These are phyloP conservation scores for Colletotrichum euphorbiae DNA, from an alignment of 2,329 filamentous ascomycete species.

Conservation along the genomic window DNA sequence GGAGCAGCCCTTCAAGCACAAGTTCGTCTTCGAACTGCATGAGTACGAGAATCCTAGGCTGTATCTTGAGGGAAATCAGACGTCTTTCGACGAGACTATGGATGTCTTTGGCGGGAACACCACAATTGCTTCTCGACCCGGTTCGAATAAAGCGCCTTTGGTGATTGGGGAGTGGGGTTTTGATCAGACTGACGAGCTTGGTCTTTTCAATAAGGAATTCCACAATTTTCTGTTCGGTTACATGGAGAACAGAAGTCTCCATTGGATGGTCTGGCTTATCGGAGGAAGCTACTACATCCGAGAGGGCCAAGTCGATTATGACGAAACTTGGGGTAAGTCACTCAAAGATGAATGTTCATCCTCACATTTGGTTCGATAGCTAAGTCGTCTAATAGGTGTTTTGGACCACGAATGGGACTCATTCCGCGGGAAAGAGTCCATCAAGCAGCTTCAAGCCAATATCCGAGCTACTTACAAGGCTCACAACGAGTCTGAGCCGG, in stretches of 20 bases:
- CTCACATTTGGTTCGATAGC: too few relatives aligned
- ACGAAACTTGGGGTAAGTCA: conserved; percentile 59
- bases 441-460: conserved; percentile 23
- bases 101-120: conserved; percentile 2
- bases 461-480: conserved; percentile 25
- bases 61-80: conserved; percentile 14
- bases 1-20: conserved; percentile 50
- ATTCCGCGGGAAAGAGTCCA: conserved; percentile 12
- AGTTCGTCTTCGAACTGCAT: conserved; percentile 58
- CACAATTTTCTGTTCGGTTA: conserved; percentile 55
- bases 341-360: too few relatives aligned
- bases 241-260: conserved; percentile 45
- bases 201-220: conserved; percentile 50
- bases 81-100: neutral
- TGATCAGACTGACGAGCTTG: conserved; percentile 22
- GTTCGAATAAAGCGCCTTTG: conserved; percentile 19
- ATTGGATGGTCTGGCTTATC: conserved; percentile 64
- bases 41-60: conserved; percentile 48
- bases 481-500: conserved; percentile 15
- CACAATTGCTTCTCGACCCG: neutral
- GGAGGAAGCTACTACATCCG: conserved; percentile 62
- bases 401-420: conserved; percentile 23
- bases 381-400: neutral
- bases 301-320: conserved; percentile 56
- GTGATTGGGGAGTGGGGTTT: conserved; percentile 36